A percentile compares a stretch with the other conserved stretches of the same genome.
Conservation (phyloP, 2,329 filamentous ascomycete species). For the Myriosclerotinia scirpicola region DNA sequence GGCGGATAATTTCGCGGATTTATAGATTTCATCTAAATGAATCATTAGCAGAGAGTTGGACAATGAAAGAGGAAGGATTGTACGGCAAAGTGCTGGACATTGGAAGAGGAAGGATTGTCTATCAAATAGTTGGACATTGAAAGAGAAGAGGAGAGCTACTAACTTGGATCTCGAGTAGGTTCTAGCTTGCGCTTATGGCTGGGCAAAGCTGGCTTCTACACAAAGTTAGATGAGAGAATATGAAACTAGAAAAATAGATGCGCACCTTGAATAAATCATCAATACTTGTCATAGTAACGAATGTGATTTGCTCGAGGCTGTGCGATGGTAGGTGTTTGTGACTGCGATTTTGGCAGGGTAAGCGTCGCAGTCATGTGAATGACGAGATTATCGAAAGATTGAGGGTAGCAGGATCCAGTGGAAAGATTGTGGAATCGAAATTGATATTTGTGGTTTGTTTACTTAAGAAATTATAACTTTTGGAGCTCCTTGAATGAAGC, state of each 20-base stretch:
- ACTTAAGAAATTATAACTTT: not conserved
- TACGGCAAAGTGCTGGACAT: no score
- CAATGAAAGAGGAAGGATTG: not conserved
- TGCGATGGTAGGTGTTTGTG: not conserved
- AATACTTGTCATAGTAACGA: slow-evolving; percentile 36
- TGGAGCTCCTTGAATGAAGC: slow-evolving; percentile 9
- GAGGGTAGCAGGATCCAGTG: not conserved
- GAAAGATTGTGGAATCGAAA: not conserved
- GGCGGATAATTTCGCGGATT: slow-evolving; percentile 55
- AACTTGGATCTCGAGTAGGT: slow-evolving; percentile 61
- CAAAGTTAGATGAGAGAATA: slow-evolving; percentile 20
- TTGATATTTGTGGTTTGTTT: slow-evolving; percentile 2
- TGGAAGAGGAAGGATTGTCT: no score
- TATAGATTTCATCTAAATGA: slow-evolving; percentile 59
- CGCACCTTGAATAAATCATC: slow-evolving; percentile 38
- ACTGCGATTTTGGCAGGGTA: not conserved
- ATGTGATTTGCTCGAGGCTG: slow-evolving; percentile 19
- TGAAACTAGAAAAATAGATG: not conserved
- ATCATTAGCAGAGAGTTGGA: slow-evolving; percentile 11
- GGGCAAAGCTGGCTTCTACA: slow-evolving; percentile 41
- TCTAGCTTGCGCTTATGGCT: slow-evolving; percentile 64
- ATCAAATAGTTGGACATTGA: not conserved
- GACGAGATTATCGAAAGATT: not conserved
- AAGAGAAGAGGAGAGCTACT: slow-evolving; percentile 35
- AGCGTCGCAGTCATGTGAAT: not conserved